A percentile compares a stretch with the other conserved stretches of the same genome.
These are phyloP conservation scores for Salix caprea DNA, from an alignment of 345 rosid species.

Conservation along the genomic window DNA sequence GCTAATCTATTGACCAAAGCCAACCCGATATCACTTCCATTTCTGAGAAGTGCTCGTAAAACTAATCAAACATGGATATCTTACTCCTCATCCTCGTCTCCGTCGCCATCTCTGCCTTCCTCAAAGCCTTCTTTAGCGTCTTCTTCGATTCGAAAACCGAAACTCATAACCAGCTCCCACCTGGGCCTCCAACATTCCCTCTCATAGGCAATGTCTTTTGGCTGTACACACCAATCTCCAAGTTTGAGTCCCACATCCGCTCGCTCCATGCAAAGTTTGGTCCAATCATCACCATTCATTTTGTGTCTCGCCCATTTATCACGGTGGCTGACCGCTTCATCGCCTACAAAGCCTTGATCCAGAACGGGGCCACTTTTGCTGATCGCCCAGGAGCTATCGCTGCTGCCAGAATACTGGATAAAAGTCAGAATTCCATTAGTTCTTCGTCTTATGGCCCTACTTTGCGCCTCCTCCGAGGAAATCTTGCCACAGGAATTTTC, in stretches of 20 bases:
- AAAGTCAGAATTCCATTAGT: not conserved
- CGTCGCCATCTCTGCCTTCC: not conserved
- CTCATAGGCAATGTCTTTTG: not conserved
- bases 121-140: not conserved
- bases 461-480: not conserved
- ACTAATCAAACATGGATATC: not conserved
- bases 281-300: not conserved
- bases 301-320: not conserved
- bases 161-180: not conserved
- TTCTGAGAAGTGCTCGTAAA: too few relatives aligned
- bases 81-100: not conserved
- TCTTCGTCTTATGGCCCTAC: slow-evolving; percentile 1
- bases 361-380: not conserved
- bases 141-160: not conserved
- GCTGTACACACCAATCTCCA: not conserved
- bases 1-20: too few relatives aligned
- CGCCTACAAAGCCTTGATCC: not conserved
- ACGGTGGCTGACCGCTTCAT: not conserved
- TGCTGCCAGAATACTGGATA: not conserved
- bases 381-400: not conserved
- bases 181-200: not conserved
- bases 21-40: too few relatives aligned
- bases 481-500: not conserved
- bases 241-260: not conserved
- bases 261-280: not conserved